phyloP scores from a whole-genome alignment of 2,329 filamentous ascomycete genomes.

The Colletotrichum filicis region DNA sequence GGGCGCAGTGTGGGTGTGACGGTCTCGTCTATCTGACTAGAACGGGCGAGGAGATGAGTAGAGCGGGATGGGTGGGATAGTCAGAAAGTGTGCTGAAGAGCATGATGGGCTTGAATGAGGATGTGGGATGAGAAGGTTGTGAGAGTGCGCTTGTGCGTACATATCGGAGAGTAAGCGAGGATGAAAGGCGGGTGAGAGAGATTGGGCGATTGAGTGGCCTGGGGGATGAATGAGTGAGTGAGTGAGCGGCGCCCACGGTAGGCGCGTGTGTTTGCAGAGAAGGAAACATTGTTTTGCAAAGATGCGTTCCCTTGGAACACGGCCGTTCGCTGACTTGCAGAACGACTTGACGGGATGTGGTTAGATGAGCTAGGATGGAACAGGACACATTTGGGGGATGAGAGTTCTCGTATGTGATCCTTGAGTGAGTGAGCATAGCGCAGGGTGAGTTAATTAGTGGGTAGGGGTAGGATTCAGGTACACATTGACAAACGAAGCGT shows the following conservation, averaged over 20 bases:
- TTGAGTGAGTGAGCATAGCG: background rate
- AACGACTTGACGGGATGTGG: background rate
- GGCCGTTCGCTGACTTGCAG: conserved; percentile 13
- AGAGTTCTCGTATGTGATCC: background rate
- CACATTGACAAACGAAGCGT: background rate
- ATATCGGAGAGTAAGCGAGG: conserved; percentile 4
- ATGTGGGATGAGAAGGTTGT: background rate
- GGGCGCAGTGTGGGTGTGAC: conserved; percentile 26
- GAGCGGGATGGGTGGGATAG: conserved; percentile 4
- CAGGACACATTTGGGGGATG: background rate
- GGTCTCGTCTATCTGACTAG: conserved; percentile 19
- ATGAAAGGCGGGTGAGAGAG: background rate
- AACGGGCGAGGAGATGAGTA: background rate
- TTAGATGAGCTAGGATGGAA: background rate
- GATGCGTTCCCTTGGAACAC: conserved; percentile 30
- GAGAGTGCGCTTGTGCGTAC: conserved; percentile 15
- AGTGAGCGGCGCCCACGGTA: conserved; percentile 11
- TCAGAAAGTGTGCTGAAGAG: conserved; percentile 1
- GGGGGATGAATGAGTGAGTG: background rate
- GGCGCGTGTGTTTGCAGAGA: conserved; percentile 32
- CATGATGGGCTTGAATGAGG: background rate
- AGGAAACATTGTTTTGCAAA: conserved; percentile 33
- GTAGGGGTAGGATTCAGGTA: background rate
- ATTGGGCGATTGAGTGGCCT: background rate
- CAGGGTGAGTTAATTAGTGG: background rate